A percentile compares a stretch with the other conserved stretches of the same genome.
Conservation (phyloP, 1,139 yeast species). For the Saccharomyces uvarum region DNA sequence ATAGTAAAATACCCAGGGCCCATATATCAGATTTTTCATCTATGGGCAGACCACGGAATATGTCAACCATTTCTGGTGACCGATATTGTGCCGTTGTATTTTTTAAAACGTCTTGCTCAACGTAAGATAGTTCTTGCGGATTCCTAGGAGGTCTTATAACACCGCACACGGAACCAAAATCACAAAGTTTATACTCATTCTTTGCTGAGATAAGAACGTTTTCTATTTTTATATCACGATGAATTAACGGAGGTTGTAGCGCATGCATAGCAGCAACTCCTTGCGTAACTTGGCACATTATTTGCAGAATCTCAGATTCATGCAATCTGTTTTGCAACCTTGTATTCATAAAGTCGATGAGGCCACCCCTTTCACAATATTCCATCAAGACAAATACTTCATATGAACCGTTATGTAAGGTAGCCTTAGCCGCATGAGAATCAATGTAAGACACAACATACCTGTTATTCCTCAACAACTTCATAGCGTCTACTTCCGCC, state of each 20-base stretch:
- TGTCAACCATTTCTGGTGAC: constrained; percentile 76
- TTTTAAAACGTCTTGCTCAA: constrained; percentile 60
- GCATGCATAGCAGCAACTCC: constrained; percentile 72
- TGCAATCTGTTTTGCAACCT: constrained; percentile 55
- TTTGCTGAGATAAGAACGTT: constrained; percentile 58
- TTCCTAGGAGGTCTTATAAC: constrained; percentile 58
- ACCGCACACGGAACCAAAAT: constrained; percentile 66
- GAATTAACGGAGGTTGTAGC: constrained; percentile 48
- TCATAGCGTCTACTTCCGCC: constrained; percentile 74
- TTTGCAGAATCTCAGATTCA: constrained; percentile 55
- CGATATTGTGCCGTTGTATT: constrained; percentile 82
- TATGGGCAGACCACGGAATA: constrained; percentile 56
- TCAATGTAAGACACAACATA: constrained; percentile 64
- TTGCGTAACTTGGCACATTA: constrained; percentile 57
- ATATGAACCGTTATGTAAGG: constrained; percentile 41
- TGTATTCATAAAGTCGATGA: constrained; percentile 68
- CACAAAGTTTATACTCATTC: constrained; percentile 58
- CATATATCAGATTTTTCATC: constrained; percentile 76
- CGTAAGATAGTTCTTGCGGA: constrained; percentile 50
- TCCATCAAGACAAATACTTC: constrained; percentile 77
- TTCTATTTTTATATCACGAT: constrained; percentile 73
- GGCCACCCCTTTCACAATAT: constrained; percentile 61
- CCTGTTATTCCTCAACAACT: constrained; percentile 47
- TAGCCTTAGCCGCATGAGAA: constrained; percentile 65
- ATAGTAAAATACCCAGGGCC: constrained; percentile 76